Conservation (phyloP, 257 asterid species). For the Solanum pennellii region DNA sequence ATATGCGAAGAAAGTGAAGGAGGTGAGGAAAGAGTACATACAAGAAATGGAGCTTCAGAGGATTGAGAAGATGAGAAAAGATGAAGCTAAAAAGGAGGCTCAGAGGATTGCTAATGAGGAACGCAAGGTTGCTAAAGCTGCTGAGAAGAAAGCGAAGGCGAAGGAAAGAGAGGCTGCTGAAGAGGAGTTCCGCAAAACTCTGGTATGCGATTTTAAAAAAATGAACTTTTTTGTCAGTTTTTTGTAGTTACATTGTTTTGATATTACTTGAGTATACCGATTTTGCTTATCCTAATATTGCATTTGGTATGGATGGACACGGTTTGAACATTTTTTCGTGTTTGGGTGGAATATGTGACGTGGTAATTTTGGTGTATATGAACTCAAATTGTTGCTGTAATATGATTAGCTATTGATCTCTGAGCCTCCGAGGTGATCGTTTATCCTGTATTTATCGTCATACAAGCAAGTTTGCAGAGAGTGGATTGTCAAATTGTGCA, state of each 20-base stretch:
- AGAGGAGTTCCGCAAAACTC: conserved; percentile 47
- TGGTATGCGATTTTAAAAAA: conserved; percentile 29
- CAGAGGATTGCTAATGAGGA: conserved; percentile 63
- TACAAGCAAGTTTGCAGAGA: not conserved
- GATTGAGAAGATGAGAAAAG: conserved; percentile 56
- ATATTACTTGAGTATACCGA: not conserved
- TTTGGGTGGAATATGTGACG: not conserved
- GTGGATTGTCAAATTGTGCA: not conserved
- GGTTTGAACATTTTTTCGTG: not conserved
- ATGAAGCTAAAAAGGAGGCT: conserved; percentile 61
- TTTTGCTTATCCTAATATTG: not conserved
- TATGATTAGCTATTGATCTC: too few relatives aligned
- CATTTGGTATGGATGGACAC: not conserved
- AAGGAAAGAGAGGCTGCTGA: conserved; percentile 53
- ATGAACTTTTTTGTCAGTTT: not conserved
- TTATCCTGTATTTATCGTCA: too few relatives aligned
- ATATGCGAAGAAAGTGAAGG: conserved; percentile 47
- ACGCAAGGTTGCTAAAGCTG: conserved; percentile 58
- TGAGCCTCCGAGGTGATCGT: too few relatives aligned
- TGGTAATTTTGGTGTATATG: not conserved
- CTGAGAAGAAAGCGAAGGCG: conserved; percentile 68
- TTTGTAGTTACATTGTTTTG: not conserved
- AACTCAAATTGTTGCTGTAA: too few relatives aligned
- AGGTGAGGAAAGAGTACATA: conserved; percentile 48
- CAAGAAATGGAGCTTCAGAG: conserved; percentile 65